Evolutionary conservation across 352 stramenopile species (phyloP), one percentile per base, ranked within the genome.

Genomic region (Elongisporangium senticosum): DNA sequence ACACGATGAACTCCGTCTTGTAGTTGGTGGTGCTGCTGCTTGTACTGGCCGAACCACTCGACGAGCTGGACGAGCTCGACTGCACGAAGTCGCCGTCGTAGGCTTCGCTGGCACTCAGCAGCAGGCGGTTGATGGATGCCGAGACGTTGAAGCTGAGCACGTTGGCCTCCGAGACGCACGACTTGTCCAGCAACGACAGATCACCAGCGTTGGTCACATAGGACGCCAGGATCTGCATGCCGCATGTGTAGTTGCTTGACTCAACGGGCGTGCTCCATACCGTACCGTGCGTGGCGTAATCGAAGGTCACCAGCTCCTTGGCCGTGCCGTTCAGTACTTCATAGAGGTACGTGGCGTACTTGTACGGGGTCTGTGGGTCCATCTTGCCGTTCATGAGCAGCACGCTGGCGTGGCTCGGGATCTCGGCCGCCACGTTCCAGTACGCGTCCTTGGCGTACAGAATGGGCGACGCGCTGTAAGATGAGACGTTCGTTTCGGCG

Each of bases 241-340:
- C 78, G 21, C 75, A 88, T 1, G 67, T 77, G n/a, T 65, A 54
- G 20, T 51, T 63, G 22, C 49, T 48, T 14, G 60, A 49, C 1
- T 69, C 59, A 3, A 83, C 56, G 19, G 62, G 57, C 8, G 66
- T 80, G 26, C 58, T 75, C 51, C 63, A 65, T 2, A 86, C 8
- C 21, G 73, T 68, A 3, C 62, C 74, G 48, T 86, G 70, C 0
- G 67, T 63, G 4, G 71, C 66, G 26, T 72, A 65, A 15, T 79
- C 57, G 51, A 87, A 87, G 13, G 70, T 69, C n/a, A 87, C 65
- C 4, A 85, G 55, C 22, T 71, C 53, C 53, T 85, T 85, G 10
- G 61, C 63, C 23, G 64, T 50, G 7, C 68, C 71, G 10, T 76
- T 49, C 10, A 84, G 56, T 2, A 52, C 67, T 7, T 64, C 50